Base-by-base conservation (phyloP, 495 filamentous ascomycete species). In the Aspergillus homomorphus region DNA sequence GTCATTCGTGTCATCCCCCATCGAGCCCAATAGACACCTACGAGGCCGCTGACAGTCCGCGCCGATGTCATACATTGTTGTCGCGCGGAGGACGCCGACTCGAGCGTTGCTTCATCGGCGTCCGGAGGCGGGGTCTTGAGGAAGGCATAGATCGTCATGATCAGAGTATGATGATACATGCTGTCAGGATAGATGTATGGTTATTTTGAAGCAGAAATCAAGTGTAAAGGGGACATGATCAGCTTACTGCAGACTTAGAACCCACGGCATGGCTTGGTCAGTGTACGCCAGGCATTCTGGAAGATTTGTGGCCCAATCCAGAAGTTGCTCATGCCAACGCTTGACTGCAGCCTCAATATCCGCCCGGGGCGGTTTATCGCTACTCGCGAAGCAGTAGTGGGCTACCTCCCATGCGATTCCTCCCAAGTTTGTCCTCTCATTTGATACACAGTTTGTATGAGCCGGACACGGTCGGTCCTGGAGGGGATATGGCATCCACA, bases 211-310 rank as follows among this genome's bases (percentile, higher is more conserved):
- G n/a, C 1, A 18, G 21, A 19, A 23, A 44, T 5, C n/a, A 15
- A 21, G 20, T 19, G 38, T 14, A 49, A n/a, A 18, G 43, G 4
- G 5, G 43, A 7, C 6, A 5, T n/a, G 23, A 30, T 42, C 23
- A 4, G 59, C 73, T 44, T 48, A 76, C 73, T 73, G 71, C 10
- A 74, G 54, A 24, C 60, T 57, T 14, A 76, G 56, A 9, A 72
- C 56, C 56, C 73, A 67, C 8, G 73, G 71, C 3, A 68, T 60
- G 2, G 54, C 43, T 12, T 48, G 59, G 5, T 62, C 63, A 10
- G 60, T 61, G 4, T 42, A 53, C 15, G 41, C 48, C 4, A 72
- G 53, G 51, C 65, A 71, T 7, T 59, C 58, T 0, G 69, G 69
- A 16, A 76, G 50, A 14, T 64, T 64, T 0, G 57, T 58, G 42